Percentiles rank a stretch among this genome's conserved stretches.
Conservation (phyloP, 2,329 filamentous ascomycete genomes). For the Aspergillus phoenicis region DNA sequence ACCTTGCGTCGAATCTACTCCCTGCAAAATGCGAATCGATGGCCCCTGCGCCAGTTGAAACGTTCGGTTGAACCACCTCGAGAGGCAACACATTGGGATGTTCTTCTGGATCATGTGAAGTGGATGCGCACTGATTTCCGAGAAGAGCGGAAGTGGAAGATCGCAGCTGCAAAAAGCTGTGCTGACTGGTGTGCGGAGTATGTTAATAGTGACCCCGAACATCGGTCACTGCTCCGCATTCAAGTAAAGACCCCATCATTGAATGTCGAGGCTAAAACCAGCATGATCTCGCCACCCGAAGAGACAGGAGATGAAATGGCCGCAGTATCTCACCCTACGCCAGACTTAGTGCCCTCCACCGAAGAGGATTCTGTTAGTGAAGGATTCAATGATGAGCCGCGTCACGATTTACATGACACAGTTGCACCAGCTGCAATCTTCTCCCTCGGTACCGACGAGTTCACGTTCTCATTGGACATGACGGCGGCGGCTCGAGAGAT, state of each 20-base stretch:
- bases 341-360: conserved; percentile 67
- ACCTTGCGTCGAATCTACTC: conserved; percentile 86
- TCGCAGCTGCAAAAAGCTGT: conserved; percentile 74
- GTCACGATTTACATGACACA: conserved; percentile 46
- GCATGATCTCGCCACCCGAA: conserved; percentile 35
- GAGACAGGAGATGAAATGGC: conserved; percentile 36
- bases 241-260: conserved; percentile 42
- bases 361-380: conserved; percentile 61
- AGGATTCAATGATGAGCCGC: conserved; percentile 48
- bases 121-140: conserved; percentile 98
- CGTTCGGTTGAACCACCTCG: conserved; percentile 78
- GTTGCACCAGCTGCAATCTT: conserved; percentile 76
- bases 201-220: conserved; percentile 65
- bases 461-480: conserved; percentile 74
- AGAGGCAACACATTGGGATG: conserved; percentile 79
- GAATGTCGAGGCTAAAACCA: conserved; percentile 33
- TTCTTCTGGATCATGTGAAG: conserved; percentile 86
- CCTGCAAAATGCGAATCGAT: conserved; percentile 86
- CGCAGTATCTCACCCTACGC: conserved; percentile 56
- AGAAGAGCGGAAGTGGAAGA: conserved; percentile 94
- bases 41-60: conserved; percentile 88
- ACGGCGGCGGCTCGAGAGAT: conserved; percentile 76
- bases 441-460: conserved; percentile 76
- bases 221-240: conserved; percentile 70
- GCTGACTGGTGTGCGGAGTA: conserved; percentile 84